phyloP scores from a whole-genome alignment of 352 stramenopile genomes.

The Phytopythium aichiense region DNA sequence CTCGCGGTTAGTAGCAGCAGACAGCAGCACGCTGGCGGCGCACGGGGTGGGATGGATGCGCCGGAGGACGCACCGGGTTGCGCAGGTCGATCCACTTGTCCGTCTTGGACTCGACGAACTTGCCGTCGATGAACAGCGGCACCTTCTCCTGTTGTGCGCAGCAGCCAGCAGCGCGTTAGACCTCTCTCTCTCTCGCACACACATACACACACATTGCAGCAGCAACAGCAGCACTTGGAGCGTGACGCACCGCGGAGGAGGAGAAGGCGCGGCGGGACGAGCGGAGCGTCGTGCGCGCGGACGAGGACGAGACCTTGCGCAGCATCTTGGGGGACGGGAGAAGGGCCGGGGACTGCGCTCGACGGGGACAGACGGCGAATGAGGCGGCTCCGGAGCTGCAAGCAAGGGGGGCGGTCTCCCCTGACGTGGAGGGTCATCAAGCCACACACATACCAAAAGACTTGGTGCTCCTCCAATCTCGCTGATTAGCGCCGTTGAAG shows the following conservation, averaged over 20 bases:
- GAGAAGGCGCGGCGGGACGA: slow-evolving; percentile 39
- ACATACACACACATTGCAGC: not conserved
- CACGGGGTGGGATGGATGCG: not conserved
- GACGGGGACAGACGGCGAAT: slow-evolving; percentile 19
- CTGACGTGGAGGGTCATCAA: not conserved
- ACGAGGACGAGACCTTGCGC: slow-evolving; percentile 17
- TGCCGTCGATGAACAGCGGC: slow-evolving; percentile 90
- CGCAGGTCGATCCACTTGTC: slow-evolving; percentile 90
- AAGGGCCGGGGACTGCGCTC: not conserved
- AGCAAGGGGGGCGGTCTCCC: not conserved
- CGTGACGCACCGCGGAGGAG: slow-evolving; percentile 24
- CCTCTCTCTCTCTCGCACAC: no score
- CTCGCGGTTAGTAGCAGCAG: not conserved
- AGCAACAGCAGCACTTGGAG: not conserved
- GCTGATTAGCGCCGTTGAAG: not conserved
- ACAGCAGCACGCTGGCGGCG: no score
- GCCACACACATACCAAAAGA: not conserved
- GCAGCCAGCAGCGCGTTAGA: slow-evolving; percentile 1
- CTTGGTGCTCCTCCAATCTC: not conserved
- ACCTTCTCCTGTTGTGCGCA: slow-evolving; percentile 44
- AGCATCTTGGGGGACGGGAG: slow-evolving; percentile 15
- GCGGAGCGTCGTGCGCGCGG: slow-evolving; percentile 11
- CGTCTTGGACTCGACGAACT: slow-evolving; percentile 90
- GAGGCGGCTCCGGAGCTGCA: not conserved
- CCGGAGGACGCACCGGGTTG: slow-evolving; percentile 59